Evolutionary conservation across 345 rosid genomes (phyloP).

Genomic region (Melaleuca quinquenervia): DNA sequence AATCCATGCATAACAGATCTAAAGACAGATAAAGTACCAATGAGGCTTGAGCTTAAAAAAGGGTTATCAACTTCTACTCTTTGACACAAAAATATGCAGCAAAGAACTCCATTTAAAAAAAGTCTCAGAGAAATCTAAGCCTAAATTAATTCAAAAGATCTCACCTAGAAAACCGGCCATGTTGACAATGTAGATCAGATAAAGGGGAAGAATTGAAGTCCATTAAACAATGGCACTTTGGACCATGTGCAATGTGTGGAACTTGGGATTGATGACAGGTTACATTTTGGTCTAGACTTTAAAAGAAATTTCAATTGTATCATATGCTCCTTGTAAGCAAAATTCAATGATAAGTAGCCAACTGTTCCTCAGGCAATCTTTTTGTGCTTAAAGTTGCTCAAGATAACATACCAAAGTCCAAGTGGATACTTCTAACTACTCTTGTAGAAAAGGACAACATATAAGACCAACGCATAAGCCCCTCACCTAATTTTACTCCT

Average conservation of each 20-base stretch:
- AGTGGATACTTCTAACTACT: not conserved
- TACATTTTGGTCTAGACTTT: not conserved
- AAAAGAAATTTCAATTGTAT: not conserved
- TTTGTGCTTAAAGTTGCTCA: not conserved
- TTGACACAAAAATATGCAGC: not conserved
- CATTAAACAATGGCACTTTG: not conserved
- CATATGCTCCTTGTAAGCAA: not conserved
- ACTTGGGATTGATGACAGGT: not conserved
- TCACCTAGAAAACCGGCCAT: not conserved
- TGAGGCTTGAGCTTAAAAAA: not conserved
- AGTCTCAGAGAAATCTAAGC: not conserved
- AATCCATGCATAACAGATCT: not conserved
- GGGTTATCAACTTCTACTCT: not conserved
- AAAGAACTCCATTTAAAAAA: not conserved
- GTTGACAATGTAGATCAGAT: not conserved
- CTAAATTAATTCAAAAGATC: not conserved
- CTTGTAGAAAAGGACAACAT: not conserved
- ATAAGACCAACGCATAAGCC: not conserved
- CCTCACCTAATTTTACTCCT: not conserved
- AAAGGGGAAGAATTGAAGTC: not conserved
- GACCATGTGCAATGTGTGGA: not conserved
- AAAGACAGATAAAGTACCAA: not conserved
- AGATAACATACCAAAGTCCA: not conserved
- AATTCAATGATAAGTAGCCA: not conserved
- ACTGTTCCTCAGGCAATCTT: not conserved